Percentiles rank a stretch among this genome's conserved stretches.
These are phyloP conservation scores for Candida ovalis DNA, from an alignment of 805 yeast genomes.

Conservation along the genomic window DNA sequence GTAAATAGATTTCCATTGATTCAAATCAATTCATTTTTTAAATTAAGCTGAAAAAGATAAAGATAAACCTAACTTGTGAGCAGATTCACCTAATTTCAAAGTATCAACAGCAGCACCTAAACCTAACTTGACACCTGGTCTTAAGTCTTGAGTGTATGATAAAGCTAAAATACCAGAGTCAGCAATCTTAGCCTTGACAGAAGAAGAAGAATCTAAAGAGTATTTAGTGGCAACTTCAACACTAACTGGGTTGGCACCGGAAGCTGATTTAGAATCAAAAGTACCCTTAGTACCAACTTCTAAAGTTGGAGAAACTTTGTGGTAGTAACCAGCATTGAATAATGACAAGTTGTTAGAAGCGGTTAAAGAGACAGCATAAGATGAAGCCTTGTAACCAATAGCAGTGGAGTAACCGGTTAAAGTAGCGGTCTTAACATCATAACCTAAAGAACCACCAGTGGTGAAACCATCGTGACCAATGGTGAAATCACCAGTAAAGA, in stretches of 20 bases:
- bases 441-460: conserved; percentile 95
- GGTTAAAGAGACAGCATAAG: conserved; percentile 80
- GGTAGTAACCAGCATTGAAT: conserved; percentile 95
- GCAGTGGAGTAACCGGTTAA: conserved; percentile 93
- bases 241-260: conserved; percentile 75
- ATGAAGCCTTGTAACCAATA: conserved; percentile 85
- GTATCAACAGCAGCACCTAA: conserved; percentile 97
- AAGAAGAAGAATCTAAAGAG: conserved; percentile 80
- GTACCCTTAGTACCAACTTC: conserved; percentile 99
- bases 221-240: conserved; percentile 96
- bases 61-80: conserved; percentile 96
- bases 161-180: conserved; percentile 93
- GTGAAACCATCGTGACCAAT: conserved; percentile 95
- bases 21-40: conserved; percentile 7
- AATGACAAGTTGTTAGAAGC: conserved; percentile 84
- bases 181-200: conserved; percentile 94
- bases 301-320: conserved; percentile 83
- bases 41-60: conserved; percentile 83
- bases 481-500: conserved; percentile 91
- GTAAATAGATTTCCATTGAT: no score
- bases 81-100: conserved; percentile 90
- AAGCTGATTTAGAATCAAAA: conserved; percentile 76
- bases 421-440: conserved; percentile 90
- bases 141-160: conserved; percentile 89
- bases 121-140: conserved; percentile 96